Evolutionary conservation across 2,329 filamentous ascomycete genomes (phyloP).

Genomic region (Neophaeococcomyces aloes): DNA sequence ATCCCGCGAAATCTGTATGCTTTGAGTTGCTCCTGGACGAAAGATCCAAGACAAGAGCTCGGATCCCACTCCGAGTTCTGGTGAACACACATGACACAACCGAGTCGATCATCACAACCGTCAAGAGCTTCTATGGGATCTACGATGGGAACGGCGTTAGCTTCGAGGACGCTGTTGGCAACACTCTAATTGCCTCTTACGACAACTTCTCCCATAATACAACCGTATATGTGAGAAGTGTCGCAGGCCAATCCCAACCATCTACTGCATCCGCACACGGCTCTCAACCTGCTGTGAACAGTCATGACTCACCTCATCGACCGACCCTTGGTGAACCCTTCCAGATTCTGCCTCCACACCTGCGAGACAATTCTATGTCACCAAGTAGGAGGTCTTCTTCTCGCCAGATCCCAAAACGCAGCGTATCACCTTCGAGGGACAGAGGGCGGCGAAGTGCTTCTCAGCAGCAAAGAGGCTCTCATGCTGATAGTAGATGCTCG

Average conservation of each 20-base stretch:
- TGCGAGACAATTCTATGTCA: constrained; percentile 49
- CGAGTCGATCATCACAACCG: constrained; percentile 93
- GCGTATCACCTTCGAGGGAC: constrained; percentile 59
- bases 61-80: constrained; percentile 59
- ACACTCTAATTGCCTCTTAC: constrained; percentile 86
- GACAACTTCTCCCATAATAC: constrained; percentile 92
- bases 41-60: constrained; percentile 47
- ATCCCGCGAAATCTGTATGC: constrained; percentile 48
- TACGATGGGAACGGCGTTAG: constrained; percentile 84
- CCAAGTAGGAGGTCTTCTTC: constrained; percentile 56
- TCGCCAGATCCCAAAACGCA: constrained; percentile 62
- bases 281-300: constrained; percentile 39
- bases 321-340: constrained; percentile 54
- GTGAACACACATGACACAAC: constrained; percentile 95
- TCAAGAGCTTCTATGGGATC: constrained; percentile 97
- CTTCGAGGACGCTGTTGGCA: constrained; percentile 84
- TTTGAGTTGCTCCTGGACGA: constrained; percentile 53
- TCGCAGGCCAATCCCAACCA: constrained; percentile 46
- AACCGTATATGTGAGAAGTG: constrained; percentile 84
- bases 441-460: constrained; percentile 69
- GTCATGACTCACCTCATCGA: constrained; percentile 41
- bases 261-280: constrained; percentile 34
- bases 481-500: constrained; percentile 53
- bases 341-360: constrained; percentile 51
- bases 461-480: constrained; percentile 60